Conservation (phyloP, 2,329 filamentous ascomycete genomes). For the Phaeosphaeriaceae sp. region DNA sequence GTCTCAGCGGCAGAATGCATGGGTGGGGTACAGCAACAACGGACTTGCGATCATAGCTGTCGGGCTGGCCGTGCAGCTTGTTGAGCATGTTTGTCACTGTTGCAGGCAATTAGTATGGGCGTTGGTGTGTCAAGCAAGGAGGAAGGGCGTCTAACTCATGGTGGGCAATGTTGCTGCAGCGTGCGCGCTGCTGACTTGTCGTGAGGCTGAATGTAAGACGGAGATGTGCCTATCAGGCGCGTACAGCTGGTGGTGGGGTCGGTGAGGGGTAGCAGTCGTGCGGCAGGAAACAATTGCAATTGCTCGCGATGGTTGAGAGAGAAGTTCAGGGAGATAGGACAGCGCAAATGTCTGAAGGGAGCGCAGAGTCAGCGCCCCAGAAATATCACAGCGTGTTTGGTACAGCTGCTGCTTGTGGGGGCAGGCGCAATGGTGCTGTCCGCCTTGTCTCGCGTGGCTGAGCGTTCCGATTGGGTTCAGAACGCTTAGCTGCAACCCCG, state of each 20-base stretch:
- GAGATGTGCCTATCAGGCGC: conserved; percentile 38
- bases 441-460: conserved; percentile 30
- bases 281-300: conserved; percentile 26
- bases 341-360: conserved; percentile 1
- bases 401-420: conserved; percentile 32
- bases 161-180: conserved; percentile 34
- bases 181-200: conserved; percentile 34
- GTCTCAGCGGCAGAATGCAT: conserved; percentile 38
- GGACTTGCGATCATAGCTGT: conserved; percentile 98
- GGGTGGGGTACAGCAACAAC: conserved; percentile 36
- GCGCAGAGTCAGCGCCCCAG: conserved; percentile 21
- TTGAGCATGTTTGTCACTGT: conserved; percentile 89
- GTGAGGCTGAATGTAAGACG: conserved; percentile 39
- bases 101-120: conserved; percentile 19
- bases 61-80: conserved; percentile 94
- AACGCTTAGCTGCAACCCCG: conserved; percentile 22
- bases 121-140: conserved; percentile 1
- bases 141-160: conserved; percentile 44
- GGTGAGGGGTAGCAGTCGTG: conserved; percentile 38
- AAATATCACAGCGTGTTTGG: conserved; percentile 23
- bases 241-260: conserved; percentile 36
- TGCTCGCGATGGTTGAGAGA: not conserved
- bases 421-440: conserved; percentile 31
- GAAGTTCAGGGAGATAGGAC: conserved; percentile 20
- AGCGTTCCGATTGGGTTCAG: conserved; percentile 6